Evolutionary conservation across 768 basidiomycete genomes (phyloP).

Genomic region (Russula griseocarnosa): DNA sequence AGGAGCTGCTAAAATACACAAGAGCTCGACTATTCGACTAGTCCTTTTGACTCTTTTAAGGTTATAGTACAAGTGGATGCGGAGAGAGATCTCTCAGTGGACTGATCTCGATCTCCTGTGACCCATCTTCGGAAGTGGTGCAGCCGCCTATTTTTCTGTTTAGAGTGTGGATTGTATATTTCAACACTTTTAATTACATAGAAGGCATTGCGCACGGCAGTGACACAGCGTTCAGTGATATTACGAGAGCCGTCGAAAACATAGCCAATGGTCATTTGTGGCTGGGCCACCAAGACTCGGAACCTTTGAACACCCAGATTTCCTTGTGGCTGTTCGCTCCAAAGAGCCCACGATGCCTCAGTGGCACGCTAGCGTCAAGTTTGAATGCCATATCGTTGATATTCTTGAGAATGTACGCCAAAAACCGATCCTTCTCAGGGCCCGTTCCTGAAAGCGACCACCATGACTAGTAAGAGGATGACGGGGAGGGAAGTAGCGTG

Average conservation of each 20-base stretch:
- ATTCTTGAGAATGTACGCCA: slow-evolving; percentile 59
- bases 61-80: too few species aligned
- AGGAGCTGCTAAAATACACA: too few species aligned
- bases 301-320: slow-evolving; percentile 60
- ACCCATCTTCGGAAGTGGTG: too few species aligned
- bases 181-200: too few species aligned
- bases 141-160: too few species aligned
- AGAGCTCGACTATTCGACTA: too few species aligned
- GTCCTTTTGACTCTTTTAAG: too few species aligned
- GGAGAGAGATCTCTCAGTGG: too few species aligned
- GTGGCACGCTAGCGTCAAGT: slow-evolving; percentile 63
- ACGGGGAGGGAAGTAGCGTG: background rate
- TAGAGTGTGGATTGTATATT: too few species aligned
- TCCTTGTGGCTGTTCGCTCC: slow-evolving; percentile 48
- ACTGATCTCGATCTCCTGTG: too few species aligned
- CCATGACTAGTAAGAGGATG: slow-evolving; percentile 1
- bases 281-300: slow-evolving; percentile 27
- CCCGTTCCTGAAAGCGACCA: slow-evolving; percentile 21
- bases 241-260: background rate
- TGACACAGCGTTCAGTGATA: background rate
- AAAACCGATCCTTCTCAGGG: slow-evolving; percentile 51
- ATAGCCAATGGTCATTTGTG: background rate
- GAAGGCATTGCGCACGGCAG: background rate
- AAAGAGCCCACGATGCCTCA: slow-evolving; percentile 42
- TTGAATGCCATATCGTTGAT: slow-evolving; percentile 54